Conservation (phyloP, 2,329 filamentous ascomycete species). For the Fusarium sp. region DNA sequence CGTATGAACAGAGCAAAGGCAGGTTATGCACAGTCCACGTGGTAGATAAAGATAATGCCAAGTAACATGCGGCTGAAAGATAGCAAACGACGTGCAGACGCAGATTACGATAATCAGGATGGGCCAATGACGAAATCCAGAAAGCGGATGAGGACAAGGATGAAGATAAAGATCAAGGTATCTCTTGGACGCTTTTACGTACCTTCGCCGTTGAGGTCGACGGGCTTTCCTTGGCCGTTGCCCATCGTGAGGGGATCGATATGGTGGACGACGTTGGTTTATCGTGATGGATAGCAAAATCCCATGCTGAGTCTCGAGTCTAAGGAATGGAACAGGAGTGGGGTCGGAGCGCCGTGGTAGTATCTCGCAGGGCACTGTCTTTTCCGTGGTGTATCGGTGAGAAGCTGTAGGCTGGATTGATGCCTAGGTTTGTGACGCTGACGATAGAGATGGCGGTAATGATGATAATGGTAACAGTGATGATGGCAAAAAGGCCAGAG, state of each 20-base stretch:
- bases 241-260: conserved; percentile 74
- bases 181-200: conserved; percentile 45
- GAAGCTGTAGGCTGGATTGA: not conserved
- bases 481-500: conserved; percentile 23
- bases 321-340: conserved; percentile 42
- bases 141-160: conserved; percentile 1
- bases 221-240: conserved; percentile 94
- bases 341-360: conserved; percentile 47
- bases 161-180: not conserved
- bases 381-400: conserved; percentile 7
- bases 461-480: conserved; percentile 1
- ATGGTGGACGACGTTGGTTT: conserved; percentile 50
- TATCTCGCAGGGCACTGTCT: conserved; percentile 44
- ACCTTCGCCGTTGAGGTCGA: conserved; percentile 95
- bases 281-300: conserved; percentile 50
- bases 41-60: conserved; percentile 42
- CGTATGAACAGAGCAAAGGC: conserved; percentile 17
- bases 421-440: conserved; percentile 9
- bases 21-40: conserved; percentile 46
- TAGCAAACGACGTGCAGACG: conserved; percentile 19
- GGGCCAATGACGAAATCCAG: conserved; percentile 16
- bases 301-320: conserved; percentile 50
- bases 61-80: conserved; percentile 38
- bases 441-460: conserved; percentile 5
- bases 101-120: conserved; percentile 18